A percentile compares a stretch with the other conserved stretches of the same genome.
phyloP scores from a whole-genome alignment of 306 rosid genomes.

The Ochetophila trinervis region DNA sequence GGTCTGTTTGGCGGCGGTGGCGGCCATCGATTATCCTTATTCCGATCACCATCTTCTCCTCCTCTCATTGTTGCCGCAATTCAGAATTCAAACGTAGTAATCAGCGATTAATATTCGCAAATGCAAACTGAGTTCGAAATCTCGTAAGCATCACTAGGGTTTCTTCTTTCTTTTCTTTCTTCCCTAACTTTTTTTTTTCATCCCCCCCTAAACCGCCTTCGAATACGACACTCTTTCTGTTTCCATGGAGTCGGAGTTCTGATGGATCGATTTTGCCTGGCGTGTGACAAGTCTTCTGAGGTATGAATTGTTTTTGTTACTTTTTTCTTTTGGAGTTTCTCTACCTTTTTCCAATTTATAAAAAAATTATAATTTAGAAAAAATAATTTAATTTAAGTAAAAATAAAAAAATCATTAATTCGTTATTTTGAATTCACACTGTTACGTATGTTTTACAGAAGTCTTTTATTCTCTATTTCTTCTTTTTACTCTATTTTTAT shows the following conservation, averaged over 20 bases:
- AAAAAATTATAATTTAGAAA: too few species aligned
- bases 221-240: neutral
- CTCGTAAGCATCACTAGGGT: slow-evolving; percentile 32
- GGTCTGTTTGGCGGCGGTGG: slow-evolving; percentile 32
- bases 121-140: slow-evolving; percentile 21
- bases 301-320: too few species aligned
- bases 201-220: slow-evolving; percentile 10
- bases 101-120: slow-evolving; percentile 19
- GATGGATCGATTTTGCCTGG: neutral
- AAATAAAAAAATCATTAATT: too few species aligned
- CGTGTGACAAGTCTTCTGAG: too few species aligned
- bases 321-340: too few species aligned
- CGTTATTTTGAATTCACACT: too few species aligned
- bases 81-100: slow-evolving; percentile 3
- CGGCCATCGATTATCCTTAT: slow-evolving; percentile 32
- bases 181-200: neutral
- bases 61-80: slow-evolving; percentile 25
- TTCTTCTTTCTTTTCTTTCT: neutral
- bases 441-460: too few species aligned
- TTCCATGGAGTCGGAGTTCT: neutral
- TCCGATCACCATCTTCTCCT: slow-evolving; percentile 39
- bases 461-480: too few species aligned
- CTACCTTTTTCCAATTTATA: too few species aligned
- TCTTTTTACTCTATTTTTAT: too few species aligned
- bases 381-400: too few species aligned